A percentile compares a stretch with the other conserved stretches of the same genome.
These are phyloP conservation scores for Peronospora belbahrii DNA, from an alignment of 352 stramenopile genomes.

Conservation along the genomic window DNA sequence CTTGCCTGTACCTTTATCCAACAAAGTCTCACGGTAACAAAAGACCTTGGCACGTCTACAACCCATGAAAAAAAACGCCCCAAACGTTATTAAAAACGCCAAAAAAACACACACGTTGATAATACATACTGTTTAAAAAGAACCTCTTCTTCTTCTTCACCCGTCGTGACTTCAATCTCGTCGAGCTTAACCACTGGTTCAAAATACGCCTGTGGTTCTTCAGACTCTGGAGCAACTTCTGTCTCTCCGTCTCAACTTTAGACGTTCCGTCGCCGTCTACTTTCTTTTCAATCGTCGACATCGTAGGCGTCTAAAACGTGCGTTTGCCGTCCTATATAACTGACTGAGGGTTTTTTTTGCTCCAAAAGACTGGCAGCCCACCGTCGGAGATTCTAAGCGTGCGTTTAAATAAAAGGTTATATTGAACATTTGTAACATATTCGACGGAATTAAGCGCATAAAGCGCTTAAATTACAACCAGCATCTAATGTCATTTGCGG, in stretches of 20 bases:
- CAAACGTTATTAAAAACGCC: neutral
- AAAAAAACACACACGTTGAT: neutral
- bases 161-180: conserved; percentile 94
- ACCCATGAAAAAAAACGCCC: neutral
- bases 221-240: conserved; percentile 47
- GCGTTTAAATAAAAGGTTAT: conserved; percentile 22
- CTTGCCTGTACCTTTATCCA: conserved; percentile 96
- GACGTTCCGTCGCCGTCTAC: no score
- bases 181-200: conserved; percentile 86
- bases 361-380: conserved; percentile 25
- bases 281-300: conserved; percentile 5
- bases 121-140: conserved; percentile 84
- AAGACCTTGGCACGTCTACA: conserved; percentile 92
- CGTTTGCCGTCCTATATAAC: no score
- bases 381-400: conserved; percentile 7
- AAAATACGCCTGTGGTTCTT: conserved; percentile 85
- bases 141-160: conserved; percentile 96
- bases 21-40: conserved; percentile 93
- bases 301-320: no score
- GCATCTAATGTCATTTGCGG: no score
- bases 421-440: no score
- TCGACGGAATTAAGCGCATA: no score
- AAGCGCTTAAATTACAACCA: conserved; percentile 5
- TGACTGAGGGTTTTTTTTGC: no score
- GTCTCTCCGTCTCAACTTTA: conserved; percentile 46